Evolutionary conservation across 495 filamentous ascomycete genomes (phyloP).

Genomic region (Schizothecium vesticola): DNA sequence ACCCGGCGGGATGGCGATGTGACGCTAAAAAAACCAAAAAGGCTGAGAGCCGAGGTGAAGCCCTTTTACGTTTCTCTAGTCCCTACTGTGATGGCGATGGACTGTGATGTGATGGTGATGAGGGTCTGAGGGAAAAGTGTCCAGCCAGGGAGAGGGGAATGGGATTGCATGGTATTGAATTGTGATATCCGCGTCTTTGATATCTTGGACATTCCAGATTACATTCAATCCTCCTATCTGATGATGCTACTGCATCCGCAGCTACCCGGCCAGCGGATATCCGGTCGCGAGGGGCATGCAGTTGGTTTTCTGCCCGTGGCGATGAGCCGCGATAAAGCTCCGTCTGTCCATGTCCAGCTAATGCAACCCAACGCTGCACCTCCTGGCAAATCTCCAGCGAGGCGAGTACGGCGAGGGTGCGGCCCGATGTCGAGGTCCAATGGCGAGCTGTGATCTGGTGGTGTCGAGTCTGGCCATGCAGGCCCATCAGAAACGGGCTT

Average conservation of each 20-base stretch:
- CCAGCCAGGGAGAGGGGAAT: too few relatives aligned
- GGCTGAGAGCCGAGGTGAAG: neutral
- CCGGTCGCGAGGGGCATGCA: neutral
- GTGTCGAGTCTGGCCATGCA: neutral
- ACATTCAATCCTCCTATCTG: neutral
- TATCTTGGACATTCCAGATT: neutral
- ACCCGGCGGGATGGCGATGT: neutral
- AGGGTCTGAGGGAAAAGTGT: neutral
- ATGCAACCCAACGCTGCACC: constrained; percentile 4
- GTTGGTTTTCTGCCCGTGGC: neutral
- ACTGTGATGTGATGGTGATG: neutral
- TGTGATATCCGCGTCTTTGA: neutral
- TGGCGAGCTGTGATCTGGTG: neutral
- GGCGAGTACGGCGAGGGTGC: neutral
- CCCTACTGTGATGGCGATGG: too few relatives aligned
- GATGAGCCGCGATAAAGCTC: neutral
- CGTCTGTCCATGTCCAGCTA: neutral
- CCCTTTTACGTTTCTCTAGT: neutral
- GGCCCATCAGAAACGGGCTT: constrained; percentile 7
- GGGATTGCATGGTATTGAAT: neutral
- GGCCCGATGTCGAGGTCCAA: neutral
- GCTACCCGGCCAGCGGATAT: neutral
- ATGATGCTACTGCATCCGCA: neutral
- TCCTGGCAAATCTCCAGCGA: neutral
- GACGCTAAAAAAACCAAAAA: neutral